Conservation (phyloP, 208 protist species). For the Perkinsela sp. region DNA sequence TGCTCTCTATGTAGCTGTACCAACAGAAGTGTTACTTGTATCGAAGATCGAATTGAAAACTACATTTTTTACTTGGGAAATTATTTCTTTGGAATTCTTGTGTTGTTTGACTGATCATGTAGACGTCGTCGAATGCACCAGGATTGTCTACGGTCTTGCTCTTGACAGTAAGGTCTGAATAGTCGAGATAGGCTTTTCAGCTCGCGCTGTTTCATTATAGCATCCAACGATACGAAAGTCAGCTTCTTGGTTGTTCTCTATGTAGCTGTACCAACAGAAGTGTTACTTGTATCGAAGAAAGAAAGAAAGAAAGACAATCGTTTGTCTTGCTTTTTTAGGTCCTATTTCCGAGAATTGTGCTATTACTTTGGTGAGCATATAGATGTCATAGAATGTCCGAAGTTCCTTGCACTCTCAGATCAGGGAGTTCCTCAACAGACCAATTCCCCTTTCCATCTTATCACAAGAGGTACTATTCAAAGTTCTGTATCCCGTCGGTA, state of each 20-base stretch:
- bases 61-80: background rate
- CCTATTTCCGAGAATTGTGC: background rate
- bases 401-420: background rate
- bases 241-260: background rate
- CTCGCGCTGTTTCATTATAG: no score
- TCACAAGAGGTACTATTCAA: background rate
- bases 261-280: background rate
- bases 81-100: background rate
- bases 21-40: background rate
- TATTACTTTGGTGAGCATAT: background rate
- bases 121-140: background rate
- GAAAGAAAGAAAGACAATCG: background rate
- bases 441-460: background rate
- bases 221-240: background rate
- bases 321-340: background rate
- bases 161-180: no score
- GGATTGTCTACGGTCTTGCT: no score
- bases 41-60: background rate
- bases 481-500: background rate
- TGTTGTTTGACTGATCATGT: background rate
- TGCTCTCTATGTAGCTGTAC: background rate
- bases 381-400: background rate
- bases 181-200: no score
- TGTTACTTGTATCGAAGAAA: constrained; percentile 1
- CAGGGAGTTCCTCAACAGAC: background rate